These are phyloP conservation scores for Nakazawaea populi DNA, from an alignment of 805 yeast species.

Conservation along the genomic window DNA sequence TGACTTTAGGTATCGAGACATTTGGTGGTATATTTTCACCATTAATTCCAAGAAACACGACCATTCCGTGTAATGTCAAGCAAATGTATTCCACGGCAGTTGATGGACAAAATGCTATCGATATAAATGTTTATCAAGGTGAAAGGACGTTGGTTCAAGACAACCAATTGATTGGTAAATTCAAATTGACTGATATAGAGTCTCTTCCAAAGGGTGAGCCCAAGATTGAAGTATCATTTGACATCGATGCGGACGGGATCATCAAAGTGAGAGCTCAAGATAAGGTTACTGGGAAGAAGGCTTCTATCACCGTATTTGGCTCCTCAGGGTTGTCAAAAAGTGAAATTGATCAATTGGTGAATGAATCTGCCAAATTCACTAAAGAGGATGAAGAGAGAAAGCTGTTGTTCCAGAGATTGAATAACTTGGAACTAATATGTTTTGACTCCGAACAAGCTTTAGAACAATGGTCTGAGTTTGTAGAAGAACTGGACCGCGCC, in stretches of 20 bases:
- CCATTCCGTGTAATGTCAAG: conserved; percentile 89
- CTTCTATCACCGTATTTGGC: conserved; percentile 94
- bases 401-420: conserved; percentile 78
- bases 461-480: conserved; percentile 16
- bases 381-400: conserved; percentile 84
- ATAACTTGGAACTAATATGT: conserved; percentile 38
- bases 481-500: conserved; percentile 14
- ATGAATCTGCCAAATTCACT: conserved; percentile 84
- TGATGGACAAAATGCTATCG: conserved; percentile 91
- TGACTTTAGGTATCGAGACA: conserved; percentile 91
- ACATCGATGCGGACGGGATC: conserved; percentile 95
- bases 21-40: conserved; percentile 95
- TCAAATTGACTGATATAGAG: conserved; percentile 86
- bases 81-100: conserved; percentile 94
- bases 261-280: conserved; percentile 93
- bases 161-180: conserved; percentile 92
- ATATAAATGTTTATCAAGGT: conserved; percentile 96
- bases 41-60: conserved; percentile 82
- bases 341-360: conserved; percentile 88
- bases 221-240: conserved; percentile 87
- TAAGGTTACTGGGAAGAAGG: conserved; percentile 89
- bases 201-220: conserved; percentile 88
- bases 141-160: conserved; percentile 94
- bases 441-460: conserved; percentile 31
- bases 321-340: conserved; percentile 87